Conservation (phyloP, 192 early-diverging fungal species). For the Umbelopsis isabellina region DNA sequence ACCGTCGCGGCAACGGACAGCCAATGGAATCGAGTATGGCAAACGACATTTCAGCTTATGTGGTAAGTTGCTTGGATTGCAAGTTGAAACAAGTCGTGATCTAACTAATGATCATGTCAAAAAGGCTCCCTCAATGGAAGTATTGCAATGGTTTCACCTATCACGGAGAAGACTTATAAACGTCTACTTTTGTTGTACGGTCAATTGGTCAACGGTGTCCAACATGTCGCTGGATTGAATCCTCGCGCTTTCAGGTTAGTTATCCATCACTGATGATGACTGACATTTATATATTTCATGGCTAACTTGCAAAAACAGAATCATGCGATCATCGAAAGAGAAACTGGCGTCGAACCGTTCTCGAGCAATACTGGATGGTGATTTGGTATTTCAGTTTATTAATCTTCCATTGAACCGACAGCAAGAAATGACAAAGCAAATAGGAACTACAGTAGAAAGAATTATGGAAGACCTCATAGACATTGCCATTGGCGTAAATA, state of each 20-base stretch:
- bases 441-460: conserved; percentile 82
- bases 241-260: conserved; percentile 84
- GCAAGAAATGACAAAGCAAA: conserved; percentile 85
- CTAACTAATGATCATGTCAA: conserved; percentile 24
- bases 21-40: conserved; percentile 35
- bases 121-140: conserved; percentile 72
- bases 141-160: conserved; percentile 67
- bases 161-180: conserved; percentile 93
- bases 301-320: conserved; percentile 13
- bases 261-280: conserved; percentile 14
- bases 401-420: conserved; percentile 70
- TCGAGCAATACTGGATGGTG: conserved; percentile 83
- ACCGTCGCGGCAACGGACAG: conserved; percentile 44
- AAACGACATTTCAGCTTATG: conserved; percentile 49
- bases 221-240: conserved; percentile 88
- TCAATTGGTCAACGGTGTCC: conserved; percentile 81
- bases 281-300: neutral
- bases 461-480: conserved; percentile 84
- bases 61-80: conserved; percentile 33
- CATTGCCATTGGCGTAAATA: conserved; percentile 63
- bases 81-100: conserved; percentile 36
- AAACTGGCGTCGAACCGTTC: conserved; percentile 74
- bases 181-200: conserved; percentile 81
- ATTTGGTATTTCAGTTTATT: conserved; percentile 76
- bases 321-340: conserved; percentile 54